A percentile compares a stretch with the other conserved stretches of the same genome.
Conservation (phyloP, 768 basidiomycete species). For the Galerina sulciceps region DNA sequence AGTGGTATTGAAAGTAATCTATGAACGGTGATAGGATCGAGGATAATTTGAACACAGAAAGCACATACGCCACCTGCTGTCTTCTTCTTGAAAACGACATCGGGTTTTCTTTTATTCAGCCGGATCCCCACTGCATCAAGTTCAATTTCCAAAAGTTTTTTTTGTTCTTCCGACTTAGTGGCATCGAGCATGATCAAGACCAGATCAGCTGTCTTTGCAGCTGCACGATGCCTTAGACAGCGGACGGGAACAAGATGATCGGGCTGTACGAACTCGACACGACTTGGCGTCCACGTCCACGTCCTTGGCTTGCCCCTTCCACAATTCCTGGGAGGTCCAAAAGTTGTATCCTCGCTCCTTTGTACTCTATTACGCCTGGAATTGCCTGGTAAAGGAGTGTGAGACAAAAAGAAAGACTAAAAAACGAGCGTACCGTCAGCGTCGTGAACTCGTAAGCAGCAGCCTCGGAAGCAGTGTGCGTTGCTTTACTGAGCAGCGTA, state of each 20-base stretch:
- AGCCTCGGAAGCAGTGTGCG: constrained; percentile 85
- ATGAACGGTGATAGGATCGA: constrained; percentile 4
- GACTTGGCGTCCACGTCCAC: constrained; percentile 94
- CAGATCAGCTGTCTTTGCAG: constrained; percentile 90
- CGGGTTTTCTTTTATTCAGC: constrained; percentile 87
- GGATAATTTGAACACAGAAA: constrained; percentile 2
- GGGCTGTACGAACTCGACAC: constrained; percentile 73
- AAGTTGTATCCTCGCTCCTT: constrained; percentile 90
- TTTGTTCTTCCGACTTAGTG: constrained; percentile 92
- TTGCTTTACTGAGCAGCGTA: constrained; percentile 89
- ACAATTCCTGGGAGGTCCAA: constrained; percentile 97
- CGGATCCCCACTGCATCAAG: constrained; percentile 97
- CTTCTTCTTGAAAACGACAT: constrained; percentile 93
- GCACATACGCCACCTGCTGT: constrained; percentile 85
- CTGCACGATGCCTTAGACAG: constrained; percentile 31
- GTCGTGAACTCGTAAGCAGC: constrained; percentile 98
- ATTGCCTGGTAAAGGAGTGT: constrained; percentile 65
- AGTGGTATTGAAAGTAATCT: constrained; percentile 92
- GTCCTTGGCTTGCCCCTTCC: constrained; percentile 87
- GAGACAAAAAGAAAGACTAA: background rate
- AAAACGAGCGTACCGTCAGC: constrained; percentile 57
- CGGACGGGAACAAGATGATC: background rate
- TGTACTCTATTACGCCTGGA: constrained; percentile 95
- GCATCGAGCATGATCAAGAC: constrained; percentile 94
- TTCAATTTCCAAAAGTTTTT: constrained; percentile 85